Evolutionary conservation across 140 eudicot genomes (phyloP).

Genomic region (Flaveria floridana): DNA sequence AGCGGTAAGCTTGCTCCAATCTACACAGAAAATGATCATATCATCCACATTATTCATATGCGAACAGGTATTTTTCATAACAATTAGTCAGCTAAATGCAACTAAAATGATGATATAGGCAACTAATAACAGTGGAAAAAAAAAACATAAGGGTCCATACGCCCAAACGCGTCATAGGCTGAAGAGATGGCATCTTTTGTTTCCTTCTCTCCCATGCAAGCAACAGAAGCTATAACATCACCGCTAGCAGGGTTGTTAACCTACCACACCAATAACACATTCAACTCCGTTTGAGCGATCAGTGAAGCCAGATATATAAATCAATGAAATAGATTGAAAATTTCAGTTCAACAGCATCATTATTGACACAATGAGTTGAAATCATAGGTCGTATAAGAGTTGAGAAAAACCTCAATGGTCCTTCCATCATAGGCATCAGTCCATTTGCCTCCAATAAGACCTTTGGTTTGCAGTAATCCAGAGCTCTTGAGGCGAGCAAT

Average conservation of each 20-base stretch:
- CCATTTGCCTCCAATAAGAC: constrained; percentile 88
- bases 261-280: constrained; percentile 46
- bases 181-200: constrained; percentile 82
- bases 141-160: constrained; percentile 37
- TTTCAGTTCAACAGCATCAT: not conserved
- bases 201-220: constrained; percentile 88
- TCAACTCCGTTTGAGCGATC: not conserved
- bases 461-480: constrained; percentile 59
- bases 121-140: not conserved
- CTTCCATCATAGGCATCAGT: constrained; percentile 75
- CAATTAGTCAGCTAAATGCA: not conserved
- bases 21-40: constrained; percentile 36
- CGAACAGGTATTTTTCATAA: not conserved
- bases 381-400: not conserved
- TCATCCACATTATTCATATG: not conserved
- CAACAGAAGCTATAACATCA: constrained; percentile 65
- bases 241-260: constrained; percentile 90
- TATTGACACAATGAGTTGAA: not conserved
- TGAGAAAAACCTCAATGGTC: constrained; percentile 50
- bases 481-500: constrained; percentile 54
- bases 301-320: not conserved
- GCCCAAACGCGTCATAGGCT: constrained; percentile 67
- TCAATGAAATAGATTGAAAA: not conserved
- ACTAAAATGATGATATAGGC: not conserved
- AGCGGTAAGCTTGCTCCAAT: constrained; percentile 90